Evolutionary conservation across 805 yeast genomes (phyloP).

Genomic region (Yarrowia keelungensis): DNA sequence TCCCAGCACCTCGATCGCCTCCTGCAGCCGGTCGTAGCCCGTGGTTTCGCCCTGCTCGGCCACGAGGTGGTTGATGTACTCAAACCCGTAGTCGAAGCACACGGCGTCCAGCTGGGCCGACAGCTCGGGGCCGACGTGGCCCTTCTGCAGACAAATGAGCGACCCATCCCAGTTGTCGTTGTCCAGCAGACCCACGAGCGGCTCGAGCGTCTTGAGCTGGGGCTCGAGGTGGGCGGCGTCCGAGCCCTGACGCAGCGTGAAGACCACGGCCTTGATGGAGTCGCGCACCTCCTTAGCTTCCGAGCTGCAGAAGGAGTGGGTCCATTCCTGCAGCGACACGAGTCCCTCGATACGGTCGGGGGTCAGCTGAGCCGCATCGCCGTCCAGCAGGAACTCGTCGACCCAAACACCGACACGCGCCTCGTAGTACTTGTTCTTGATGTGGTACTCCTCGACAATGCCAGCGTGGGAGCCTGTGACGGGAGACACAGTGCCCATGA

Average conservation of each 20-base stretch:
- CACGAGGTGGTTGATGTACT: constrained; percentile 43
- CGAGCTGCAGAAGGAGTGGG: constrained; percentile 46
- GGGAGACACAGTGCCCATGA: constrained; percentile 41
- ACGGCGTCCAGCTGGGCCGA: constrained; percentile 40
- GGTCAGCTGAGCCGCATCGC: constrained; percentile 28
- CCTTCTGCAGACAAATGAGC: constrained; percentile 44
- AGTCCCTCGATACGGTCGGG: background rate
- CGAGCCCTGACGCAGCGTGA: constrained; percentile 45
- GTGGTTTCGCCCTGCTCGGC: constrained; percentile 42
- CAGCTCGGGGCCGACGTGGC: constrained; percentile 30
- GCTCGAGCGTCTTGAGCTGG: constrained; percentile 41
- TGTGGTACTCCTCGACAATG: constrained; percentile 43
- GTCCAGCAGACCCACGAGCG: constrained; percentile 43
- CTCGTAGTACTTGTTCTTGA: constrained; percentile 50
- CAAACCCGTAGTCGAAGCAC: constrained; percentile 46
- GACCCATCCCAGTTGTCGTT: constrained; percentile 46
- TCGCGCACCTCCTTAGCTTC: constrained; percentile 52
- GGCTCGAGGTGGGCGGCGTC: constrained; percentile 35
- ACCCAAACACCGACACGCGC: constrained; percentile 49
- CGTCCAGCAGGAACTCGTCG: constrained; percentile 50
- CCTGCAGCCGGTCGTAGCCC: constrained; percentile 47
- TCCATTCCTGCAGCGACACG: constrained; percentile 47
- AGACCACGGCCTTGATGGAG: constrained; percentile 51
- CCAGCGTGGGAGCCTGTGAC: constrained; percentile 46
- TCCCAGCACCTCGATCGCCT: constrained; percentile 45